These are phyloP conservation scores for Davidsoniella eucalypti DNA, from an alignment of 2,329 filamentous ascomycete species.

Conservation along the genomic window DNA sequence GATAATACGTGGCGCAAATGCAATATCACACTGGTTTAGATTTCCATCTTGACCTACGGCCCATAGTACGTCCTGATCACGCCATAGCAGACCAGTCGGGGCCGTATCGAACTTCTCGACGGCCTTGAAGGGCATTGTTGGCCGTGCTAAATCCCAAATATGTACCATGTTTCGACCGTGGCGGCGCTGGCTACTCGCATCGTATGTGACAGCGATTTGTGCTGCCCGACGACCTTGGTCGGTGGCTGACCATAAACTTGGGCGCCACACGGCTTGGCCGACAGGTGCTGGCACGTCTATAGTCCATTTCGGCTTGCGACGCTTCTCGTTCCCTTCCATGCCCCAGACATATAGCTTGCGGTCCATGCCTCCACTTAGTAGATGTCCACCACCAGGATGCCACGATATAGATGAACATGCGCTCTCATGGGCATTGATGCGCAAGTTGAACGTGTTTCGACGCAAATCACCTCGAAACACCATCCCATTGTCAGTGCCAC, in stretches of 20 bases:
- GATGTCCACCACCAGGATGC: constrained; percentile 51
- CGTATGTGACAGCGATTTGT: constrained; percentile 45
- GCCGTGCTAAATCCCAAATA: constrained; percentile 52
- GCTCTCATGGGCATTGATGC: constrained; percentile 45
- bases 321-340: constrained; percentile 42
- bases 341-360: constrained; percentile 50
- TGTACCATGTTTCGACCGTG: constrained; percentile 44
- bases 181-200: constrained; percentile 36
- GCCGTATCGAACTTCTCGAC: constrained; percentile 43
- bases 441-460: constrained; percentile 36
- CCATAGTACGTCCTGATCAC: constrained; percentile 49
- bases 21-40: constrained; percentile 49
- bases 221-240: constrained; percentile 42
- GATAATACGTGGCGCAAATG: constrained; percentile 45
- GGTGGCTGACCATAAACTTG: constrained; percentile 48
- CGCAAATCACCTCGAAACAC: constrained; percentile 49
- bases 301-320: constrained; percentile 47
- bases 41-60: constrained; percentile 44
- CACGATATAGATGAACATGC: constrained; percentile 44
- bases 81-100: constrained; percentile 44
- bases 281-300: constrained; percentile 45
- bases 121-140: constrained; percentile 50
- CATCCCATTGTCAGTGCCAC: constrained; percentile 44
- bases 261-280: constrained; percentile 43
- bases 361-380: constrained; percentile 47